These are phyloP conservation scores for Rhynchosporium graminicola DNA, from an alignment of 2,329 filamentous ascomycete genomes.

Conservation along the genomic window DNA sequence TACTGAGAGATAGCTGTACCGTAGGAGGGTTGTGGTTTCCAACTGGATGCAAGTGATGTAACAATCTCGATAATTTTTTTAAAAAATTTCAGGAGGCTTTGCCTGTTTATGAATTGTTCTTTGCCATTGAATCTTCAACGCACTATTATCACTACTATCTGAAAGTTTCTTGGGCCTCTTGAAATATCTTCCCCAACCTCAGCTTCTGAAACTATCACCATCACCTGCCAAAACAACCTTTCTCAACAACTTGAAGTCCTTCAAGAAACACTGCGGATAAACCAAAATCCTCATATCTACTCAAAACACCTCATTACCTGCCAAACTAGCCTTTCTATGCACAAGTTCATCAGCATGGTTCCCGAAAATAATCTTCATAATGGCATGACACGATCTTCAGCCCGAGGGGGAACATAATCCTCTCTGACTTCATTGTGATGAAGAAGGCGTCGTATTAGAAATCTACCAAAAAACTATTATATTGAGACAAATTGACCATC, in stretches of 20 bases:
- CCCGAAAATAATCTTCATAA: background rate
- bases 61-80: too few relatives aligned
- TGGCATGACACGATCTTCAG: background rate
- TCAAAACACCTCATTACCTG: background rate
- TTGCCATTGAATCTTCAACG: too few relatives aligned
- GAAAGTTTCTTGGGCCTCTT: too few relatives aligned
- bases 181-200: background rate
- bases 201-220: background rate
- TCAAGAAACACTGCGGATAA: background rate
- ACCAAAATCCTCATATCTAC: background rate
- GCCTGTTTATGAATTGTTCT: too few relatives aligned
- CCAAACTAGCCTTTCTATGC: background rate
- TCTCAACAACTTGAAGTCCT: background rate
- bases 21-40: too few relatives aligned
- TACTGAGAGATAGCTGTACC: too few relatives aligned
- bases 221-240: background rate
- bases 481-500: background rate
- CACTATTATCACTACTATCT: too few relatives aligned
- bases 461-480: background rate
- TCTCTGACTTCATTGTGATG: background rate
- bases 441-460: background rate
- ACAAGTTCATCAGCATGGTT: background rate
- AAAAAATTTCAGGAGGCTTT: too few relatives aligned
- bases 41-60: too few relatives aligned
- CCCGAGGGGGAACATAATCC: background rate